These are phyloP conservation scores for Elongisporangium anandrum DNA, from an alignment of 352 stramenopile species.

Conservation along the genomic window DNA sequence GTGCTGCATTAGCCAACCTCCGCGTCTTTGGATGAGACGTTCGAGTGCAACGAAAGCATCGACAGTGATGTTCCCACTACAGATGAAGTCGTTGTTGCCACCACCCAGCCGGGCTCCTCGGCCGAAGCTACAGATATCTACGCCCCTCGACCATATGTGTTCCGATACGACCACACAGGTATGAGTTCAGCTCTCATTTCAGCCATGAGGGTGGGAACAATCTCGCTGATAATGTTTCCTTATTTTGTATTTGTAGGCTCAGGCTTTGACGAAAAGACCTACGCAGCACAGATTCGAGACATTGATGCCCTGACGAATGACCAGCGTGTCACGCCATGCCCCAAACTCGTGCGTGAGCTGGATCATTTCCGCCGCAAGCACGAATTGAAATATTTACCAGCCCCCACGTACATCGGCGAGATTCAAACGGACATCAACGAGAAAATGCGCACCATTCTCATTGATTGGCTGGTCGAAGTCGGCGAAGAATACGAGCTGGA, in stretches of 20 bases:
- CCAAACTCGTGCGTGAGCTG: slow-evolving; percentile 59
- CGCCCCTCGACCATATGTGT: slow-evolving; percentile 44
- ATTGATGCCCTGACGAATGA: slow-evolving; percentile 41
- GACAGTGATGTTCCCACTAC: slow-evolving; percentile 10
- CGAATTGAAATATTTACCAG: slow-evolving; percentile 66
- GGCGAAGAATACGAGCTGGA: slow-evolving; percentile 82
- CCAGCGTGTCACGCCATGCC: slow-evolving; percentile 25
- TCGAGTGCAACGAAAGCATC: slow-evolving; percentile 15
- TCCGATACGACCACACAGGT: slow-evolving; percentile 50
- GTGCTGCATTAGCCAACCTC: background rate
- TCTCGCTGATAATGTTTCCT: too few species aligned
- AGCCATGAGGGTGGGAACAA: too few species aligned
- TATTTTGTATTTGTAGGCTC: slow-evolving; percentile 45
- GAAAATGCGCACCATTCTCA: slow-evolving; percentile 98
- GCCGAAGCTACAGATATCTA: slow-evolving; percentile 11
- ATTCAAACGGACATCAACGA: slow-evolving; percentile 98
- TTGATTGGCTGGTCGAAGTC: slow-evolving; percentile 98
- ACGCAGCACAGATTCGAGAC: slow-evolving; percentile 41
- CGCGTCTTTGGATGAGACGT: background rate
- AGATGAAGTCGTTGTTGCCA: background rate
- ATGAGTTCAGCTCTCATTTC: background rate
- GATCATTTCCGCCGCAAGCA: slow-evolving; percentile 66
- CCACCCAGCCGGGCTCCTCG: background rate
- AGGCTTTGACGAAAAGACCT: slow-evolving; percentile 66
- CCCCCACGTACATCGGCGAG: slow-evolving; percentile 56